Base-by-base conservation (phyloP, 805 yeast genomes). In the Candida succiphila region DNA sequence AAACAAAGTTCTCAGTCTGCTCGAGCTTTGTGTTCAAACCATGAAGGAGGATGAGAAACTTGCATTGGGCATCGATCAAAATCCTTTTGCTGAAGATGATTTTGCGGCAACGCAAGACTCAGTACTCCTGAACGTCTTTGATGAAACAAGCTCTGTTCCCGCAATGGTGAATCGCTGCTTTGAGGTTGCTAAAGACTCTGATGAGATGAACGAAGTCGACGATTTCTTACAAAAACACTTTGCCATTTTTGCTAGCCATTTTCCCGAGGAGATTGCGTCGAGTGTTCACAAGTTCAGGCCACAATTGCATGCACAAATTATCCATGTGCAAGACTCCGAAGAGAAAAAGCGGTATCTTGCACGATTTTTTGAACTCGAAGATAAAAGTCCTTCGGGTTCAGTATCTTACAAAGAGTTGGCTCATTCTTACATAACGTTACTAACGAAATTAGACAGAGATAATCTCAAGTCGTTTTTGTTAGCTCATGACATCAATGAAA, bases 1-100 rank as follows among this genome's bases (percentile, higher is more conserved):
- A 38, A 65, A 69, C 15, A 65, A 60, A 32, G 71, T 61, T 38
- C 54, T 73, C 3, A 67, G 76, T 37, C 67, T 78, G 1, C 51
- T 81, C 27, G 67, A 69, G 32, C 57, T 74, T 1, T 72, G 84
- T 78, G 38, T 74, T 17, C 36, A 43, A 41, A 41, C 42, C 32
- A 42, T 33, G 27, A 37, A 36, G 19, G 39, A 41, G 27, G 33
- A 3, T 39, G 35, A 4, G 30, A 24, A 26, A 6, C 8, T 14
- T 9, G 22, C 26, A 17, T 21, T 4, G 19, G 22, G 23, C 26
- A 31, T 4, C 21, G 23, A 28, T 4, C n/a, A 18, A 13, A 28
- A 19, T 19, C 24, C 30, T 5, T 18, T 28, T 28, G 22, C 20
- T 8, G 24, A 28, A 21, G 23, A 21, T 8, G 7, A 8, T 7